phyloP scores from a whole-genome alignment of 257 asterid genomes.

The Capsicum pubescens region DNA sequence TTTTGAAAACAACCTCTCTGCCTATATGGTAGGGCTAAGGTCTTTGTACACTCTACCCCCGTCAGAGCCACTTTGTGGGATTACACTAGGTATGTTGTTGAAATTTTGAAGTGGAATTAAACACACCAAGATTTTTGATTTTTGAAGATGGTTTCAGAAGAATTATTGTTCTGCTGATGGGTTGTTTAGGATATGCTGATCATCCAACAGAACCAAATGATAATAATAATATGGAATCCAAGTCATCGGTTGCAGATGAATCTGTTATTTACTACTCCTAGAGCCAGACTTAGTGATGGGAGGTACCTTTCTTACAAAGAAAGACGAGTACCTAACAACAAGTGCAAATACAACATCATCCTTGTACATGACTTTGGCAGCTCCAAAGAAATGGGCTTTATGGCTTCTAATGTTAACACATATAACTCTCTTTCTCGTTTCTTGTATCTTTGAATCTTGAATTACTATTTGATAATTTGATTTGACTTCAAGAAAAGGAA shows the following conservation, averaged over 20 bases:
- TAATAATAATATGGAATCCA: constrained; percentile 41
- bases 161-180: constrained; percentile 65
- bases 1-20: too few relatives aligned
- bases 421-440: not conserved
- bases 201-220: constrained; percentile 57
- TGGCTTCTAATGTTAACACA: constrained; percentile 69
- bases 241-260: constrained; percentile 34
- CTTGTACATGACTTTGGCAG: constrained; percentile 91
- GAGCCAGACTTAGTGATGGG: constrained; percentile 78
- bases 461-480: not conserved
- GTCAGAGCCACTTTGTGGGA: not conserved
- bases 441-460: not conserved
- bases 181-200: constrained; percentile 71
- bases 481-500: not conserved
- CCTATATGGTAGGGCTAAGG: not conserved
- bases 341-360: constrained; percentile 62
- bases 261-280: constrained; percentile 37
- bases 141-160: constrained; percentile 65
- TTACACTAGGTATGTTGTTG: not conserved
- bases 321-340: constrained; percentile 71
- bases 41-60: not conserved
- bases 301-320: constrained; percentile 81
- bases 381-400: constrained; percentile 81
- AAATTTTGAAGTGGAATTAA: not conserved
- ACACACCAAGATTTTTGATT: not conserved